These are phyloP conservation scores for Pittosporum tobira DNA, from an alignment of 129 eudicot species.

Conservation along the genomic window DNA sequence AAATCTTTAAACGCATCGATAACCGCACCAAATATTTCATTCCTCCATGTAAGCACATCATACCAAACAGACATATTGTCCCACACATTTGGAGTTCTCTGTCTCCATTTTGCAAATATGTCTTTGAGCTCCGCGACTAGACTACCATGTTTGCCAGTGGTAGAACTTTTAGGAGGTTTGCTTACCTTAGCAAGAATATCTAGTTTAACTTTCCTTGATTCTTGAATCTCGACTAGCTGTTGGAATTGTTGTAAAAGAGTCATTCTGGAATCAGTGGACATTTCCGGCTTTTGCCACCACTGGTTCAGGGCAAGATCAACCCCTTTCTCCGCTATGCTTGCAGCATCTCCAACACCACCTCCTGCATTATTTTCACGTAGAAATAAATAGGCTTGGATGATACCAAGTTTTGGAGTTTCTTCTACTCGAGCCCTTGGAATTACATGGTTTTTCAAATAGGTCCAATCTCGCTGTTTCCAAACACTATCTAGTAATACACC, in stretches of 20 bases:
- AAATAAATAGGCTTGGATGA: slow-evolving; percentile 42
- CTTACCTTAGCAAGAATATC: slow-evolving; percentile 43
- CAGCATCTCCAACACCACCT: slow-evolving; percentile 48
- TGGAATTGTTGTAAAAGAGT: slow-evolving; percentile 60
- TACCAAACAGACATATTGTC: slow-evolving; percentile 57
- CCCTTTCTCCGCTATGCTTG: slow-evolving; percentile 43
- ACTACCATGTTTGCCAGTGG: slow-evolving; percentile 34
- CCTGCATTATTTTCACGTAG: slow-evolving; percentile 46
- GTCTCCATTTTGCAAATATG: slow-evolving; percentile 57
- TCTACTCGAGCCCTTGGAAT: slow-evolving; percentile 54
- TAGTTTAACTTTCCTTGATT: slow-evolving; percentile 40
- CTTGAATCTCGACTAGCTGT: slow-evolving; percentile 60
- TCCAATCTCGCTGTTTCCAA: slow-evolving; percentile 60
- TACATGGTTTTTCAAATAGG: slow-evolving; percentile 45
- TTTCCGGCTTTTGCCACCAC: slow-evolving; percentile 64
- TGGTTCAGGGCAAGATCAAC: slow-evolving; percentile 51
- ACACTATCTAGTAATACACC: slow-evolving; percentile 47
- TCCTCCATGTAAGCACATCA: slow-evolving; percentile 54
- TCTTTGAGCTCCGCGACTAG: slow-evolving; percentile 47
- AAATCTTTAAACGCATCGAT: slow-evolving; percentile 43
- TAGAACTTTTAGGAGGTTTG: slow-evolving; percentile 32
- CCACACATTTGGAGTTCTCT: slow-evolving; percentile 64
- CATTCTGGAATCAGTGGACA: slow-evolving; percentile 49
- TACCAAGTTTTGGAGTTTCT: slow-evolving; percentile 48
- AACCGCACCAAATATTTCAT: slow-evolving; percentile 44